phyloP scores from a whole-genome alignment of 441 rosid genomes.

The Populus hybrid region DNA sequence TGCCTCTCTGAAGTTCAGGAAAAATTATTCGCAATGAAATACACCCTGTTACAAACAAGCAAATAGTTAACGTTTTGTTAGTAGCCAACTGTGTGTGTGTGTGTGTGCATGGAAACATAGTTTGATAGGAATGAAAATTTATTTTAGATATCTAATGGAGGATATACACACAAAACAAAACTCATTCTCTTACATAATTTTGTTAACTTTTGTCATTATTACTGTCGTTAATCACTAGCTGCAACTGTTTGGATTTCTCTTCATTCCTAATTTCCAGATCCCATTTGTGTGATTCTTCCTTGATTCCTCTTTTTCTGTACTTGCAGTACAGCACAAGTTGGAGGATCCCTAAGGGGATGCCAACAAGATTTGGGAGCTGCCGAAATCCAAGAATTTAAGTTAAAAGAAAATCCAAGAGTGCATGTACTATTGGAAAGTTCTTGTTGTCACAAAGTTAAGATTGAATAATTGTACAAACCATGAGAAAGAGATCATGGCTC shows the following conservation, averaged over 20 bases:
- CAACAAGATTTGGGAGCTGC: constrained; percentile 79
- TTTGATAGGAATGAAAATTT: background rate
- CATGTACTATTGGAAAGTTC: background rate
- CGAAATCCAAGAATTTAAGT: background rate
- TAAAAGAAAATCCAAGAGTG: background rate
- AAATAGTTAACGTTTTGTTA: background rate
- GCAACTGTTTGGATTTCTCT: constrained; percentile 32
- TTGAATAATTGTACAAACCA: constrained; percentile 39
- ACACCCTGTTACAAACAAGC: background rate
- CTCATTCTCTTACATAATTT: background rate
- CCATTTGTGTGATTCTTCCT: constrained; percentile 39
- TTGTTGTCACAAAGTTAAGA: background rate
- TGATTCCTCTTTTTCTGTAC: constrained; percentile 46
- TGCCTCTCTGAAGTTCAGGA: background rate
- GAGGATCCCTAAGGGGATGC: constrained; percentile 60
- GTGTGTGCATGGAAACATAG: background rate
- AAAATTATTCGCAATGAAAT: background rate
- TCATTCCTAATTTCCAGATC: constrained; percentile 37
- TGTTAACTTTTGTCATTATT: constrained; percentile 24
- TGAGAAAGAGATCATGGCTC: constrained; percentile 65
- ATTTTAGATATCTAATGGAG: background rate
- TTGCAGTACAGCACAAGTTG: constrained; percentile 65
- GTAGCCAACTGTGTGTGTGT: background rate
- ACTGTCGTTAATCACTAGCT: constrained; percentile 15
- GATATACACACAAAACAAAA: background rate